These are phyloP conservation scores for Tubosaeta brunneosetosa DNA, from an alignment of 768 basidiomycete species.

Conservation along the genomic window DNA sequence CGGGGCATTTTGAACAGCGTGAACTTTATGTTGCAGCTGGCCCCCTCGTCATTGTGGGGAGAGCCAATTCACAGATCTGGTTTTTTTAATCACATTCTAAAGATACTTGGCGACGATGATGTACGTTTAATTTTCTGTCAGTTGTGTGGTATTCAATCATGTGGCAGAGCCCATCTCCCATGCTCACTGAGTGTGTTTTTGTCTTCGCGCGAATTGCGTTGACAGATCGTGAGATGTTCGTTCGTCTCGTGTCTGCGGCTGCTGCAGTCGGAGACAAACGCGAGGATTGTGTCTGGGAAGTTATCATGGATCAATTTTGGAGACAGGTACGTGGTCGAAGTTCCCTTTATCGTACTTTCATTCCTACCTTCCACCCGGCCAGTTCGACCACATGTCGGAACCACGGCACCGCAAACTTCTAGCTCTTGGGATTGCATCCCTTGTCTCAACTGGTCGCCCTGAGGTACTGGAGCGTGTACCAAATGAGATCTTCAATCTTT, in stretches of 20 bases:
- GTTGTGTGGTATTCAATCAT: conserved; percentile 7
- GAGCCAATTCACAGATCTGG: conserved; percentile 69
- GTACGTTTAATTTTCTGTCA: conserved; percentile 34
- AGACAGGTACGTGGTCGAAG: conserved; percentile 50
- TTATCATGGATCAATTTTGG: conserved; percentile 78
- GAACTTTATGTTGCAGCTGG: conserved; percentile 56
- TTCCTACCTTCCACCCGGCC: conserved; percentile 1
- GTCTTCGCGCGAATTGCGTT: conserved; percentile 72
- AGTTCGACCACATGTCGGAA: conserved; percentile 93
- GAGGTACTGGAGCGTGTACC: conserved; percentile 70
- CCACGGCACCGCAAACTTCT: conserved; percentile 77
- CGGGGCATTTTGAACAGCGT: conserved; percentile 60
- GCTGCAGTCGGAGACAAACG: conserved; percentile 43
- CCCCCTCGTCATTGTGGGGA: conserved; percentile 65
- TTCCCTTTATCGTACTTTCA: background rate
- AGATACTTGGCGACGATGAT: conserved; percentile 61
- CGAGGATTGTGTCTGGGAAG: conserved; percentile 58
- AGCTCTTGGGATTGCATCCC: conserved; percentile 74
- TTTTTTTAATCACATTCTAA: conserved; percentile 61
- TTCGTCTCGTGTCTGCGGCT: conserved; percentile 63
- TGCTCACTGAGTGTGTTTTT: conserved; percentile 65
- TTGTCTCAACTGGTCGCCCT: conserved; percentile 69
- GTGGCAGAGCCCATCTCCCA: conserved; percentile 26
- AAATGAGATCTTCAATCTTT: conserved; percentile 77
- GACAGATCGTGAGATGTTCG: conserved; percentile 61